A percentile compares a stretch with the other conserved stretches of the same genome.
These are phyloP conservation scores for Tulasnella sp. DNA, from an alignment of 768 basidiomycete species.

Conservation along the genomic window DNA sequence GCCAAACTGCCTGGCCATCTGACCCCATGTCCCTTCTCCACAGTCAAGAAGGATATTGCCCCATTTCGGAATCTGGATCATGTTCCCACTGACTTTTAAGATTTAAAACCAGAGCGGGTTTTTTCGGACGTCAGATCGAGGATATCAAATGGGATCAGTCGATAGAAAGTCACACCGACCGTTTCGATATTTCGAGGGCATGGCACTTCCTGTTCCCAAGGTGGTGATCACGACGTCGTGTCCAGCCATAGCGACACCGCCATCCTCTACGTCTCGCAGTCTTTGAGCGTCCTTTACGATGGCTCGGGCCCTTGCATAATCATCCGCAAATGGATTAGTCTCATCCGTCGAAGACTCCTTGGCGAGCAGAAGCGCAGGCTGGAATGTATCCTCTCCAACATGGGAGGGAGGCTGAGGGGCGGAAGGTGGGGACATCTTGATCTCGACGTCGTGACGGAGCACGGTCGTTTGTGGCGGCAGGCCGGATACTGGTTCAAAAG, in stretches of 20 bases:
- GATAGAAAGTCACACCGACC: conserved; percentile 35
- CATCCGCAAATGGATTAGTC: not conserved
- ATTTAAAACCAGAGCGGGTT: not conserved
- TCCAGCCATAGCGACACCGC: no score
- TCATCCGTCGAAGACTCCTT: not conserved
- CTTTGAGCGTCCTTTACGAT: not conserved
- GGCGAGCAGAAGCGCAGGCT: conserved; percentile 19
- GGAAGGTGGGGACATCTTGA: conserved; percentile 40
- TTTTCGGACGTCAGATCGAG: no score
- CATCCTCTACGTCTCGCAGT: not conserved
- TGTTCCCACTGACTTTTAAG: conserved; percentile 52
- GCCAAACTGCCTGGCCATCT: conserved; percentile 71
- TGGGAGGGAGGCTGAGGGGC: conserved; percentile 31
- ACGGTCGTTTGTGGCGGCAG: conserved; percentile 39
- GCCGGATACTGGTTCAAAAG: conserved; percentile 26
- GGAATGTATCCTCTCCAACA: conserved; percentile 20
- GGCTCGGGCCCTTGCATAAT: not conserved
- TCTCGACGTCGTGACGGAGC: conserved; percentile 35
- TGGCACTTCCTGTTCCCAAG: conserved; percentile 80
- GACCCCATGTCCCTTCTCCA: conserved; percentile 91
- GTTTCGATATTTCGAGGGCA: conserved; percentile 81
- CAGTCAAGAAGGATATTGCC: conserved; percentile 77
- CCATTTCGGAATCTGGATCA: conserved; percentile 59
- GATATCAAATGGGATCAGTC: no score
- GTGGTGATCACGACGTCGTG: conserved; percentile 60